Evolutionary conservation across 169 alveolate species (phyloP).

Genomic region (Cryptosporidium parvum): DNA sequence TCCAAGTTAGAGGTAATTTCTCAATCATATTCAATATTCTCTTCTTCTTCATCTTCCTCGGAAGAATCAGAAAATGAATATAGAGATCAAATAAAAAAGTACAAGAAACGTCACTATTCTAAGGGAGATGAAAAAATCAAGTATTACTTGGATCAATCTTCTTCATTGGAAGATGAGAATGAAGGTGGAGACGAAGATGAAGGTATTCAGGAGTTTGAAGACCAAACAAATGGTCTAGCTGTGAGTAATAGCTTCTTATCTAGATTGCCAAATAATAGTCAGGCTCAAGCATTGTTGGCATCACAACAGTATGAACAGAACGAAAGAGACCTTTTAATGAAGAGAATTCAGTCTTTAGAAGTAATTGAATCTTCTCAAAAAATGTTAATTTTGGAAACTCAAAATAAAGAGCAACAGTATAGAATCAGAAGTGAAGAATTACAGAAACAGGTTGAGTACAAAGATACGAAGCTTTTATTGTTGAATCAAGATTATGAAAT

Average conservation of each 20-base stretch:
- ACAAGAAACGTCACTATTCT: background rate
- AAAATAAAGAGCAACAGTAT: conserved; percentile 66
- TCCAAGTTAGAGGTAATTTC: background rate
- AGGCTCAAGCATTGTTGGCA: background rate
- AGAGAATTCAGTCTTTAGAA: conserved; percentile 56
- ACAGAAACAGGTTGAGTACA: conserved; percentile 63
- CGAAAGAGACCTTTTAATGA: conserved; percentile 45
- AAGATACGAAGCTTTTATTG: conserved; percentile 60
- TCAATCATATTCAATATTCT: background rate
- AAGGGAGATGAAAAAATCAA: conserved; percentile 44
- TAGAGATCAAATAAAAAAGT: background rate
- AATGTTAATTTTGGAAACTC: conserved; percentile 65
- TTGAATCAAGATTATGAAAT: conserved; percentile 61
- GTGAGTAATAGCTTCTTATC: conserved; percentile 52
- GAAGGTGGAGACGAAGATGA: background rate
- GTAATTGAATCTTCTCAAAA: conserved; percentile 74
- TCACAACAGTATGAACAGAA: conserved; percentile 11
- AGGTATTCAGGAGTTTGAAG: background rate
- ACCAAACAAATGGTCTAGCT: conserved; percentile 11
- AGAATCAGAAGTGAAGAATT: conserved; percentile 68
- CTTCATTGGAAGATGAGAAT: conserved; percentile 22
- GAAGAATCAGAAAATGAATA: conserved; percentile 31
- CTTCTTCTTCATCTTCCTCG: conserved; percentile 6
- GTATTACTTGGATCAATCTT: conserved; percentile 11
- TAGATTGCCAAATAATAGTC: conserved; percentile 10